These are phyloP conservation scores for Fagopyrum esculentum DNA, from an alignment of 148 eudicot species.

Conservation along the genomic window DNA sequence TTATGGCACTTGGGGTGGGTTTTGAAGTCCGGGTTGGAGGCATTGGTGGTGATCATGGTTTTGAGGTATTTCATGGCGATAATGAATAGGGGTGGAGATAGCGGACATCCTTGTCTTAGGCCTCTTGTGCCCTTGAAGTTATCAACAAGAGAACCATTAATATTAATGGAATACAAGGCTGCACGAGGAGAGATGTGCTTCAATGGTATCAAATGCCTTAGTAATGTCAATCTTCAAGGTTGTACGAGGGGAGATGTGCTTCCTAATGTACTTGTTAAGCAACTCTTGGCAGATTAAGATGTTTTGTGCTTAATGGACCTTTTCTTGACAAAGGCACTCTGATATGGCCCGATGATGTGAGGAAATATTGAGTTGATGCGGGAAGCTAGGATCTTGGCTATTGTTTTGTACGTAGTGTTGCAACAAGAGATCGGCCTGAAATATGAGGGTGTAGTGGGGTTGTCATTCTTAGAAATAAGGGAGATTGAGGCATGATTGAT, in stretches of 20 bases:
- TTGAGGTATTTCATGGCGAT: not conserved
- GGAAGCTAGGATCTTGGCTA: not conserved
- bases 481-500: not conserved
- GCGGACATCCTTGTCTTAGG: not conserved
- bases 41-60: not conserved
- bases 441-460: not conserved
- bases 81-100: not conserved
- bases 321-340: too few species aligned
- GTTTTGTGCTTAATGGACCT: not conserved
- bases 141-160: not conserved
- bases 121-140: not conserved
- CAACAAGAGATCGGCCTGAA: not conserved
- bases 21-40: not conserved
- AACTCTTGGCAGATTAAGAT: not conserved
- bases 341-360: not conserved
- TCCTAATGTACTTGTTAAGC: too few species aligned
- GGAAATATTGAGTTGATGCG: not conserved
- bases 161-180: not conserved
- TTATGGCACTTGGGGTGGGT: not conserved
- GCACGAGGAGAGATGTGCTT: not conserved
- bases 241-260: not conserved
- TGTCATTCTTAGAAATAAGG: not conserved
- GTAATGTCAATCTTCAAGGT: not conserved
- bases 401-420: not conserved
- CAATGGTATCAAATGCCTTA: not conserved